Evolutionary conservation across 306 rosid species (phyloP).

Genomic region (Fragaria iinumae): DNA sequence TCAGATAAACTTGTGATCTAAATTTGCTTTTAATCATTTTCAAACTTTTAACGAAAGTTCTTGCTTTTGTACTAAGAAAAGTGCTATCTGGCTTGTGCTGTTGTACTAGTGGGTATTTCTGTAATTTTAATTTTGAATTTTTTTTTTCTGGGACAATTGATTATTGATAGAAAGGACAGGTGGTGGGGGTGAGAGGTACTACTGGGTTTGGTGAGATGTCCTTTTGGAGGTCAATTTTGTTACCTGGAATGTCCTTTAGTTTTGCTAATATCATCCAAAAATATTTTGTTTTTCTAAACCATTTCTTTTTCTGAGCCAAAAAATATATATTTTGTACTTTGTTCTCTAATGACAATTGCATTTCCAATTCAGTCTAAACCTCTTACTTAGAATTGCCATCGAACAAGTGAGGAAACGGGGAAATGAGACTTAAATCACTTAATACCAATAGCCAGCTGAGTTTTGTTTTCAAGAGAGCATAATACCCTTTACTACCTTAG

Average conservation of each 20-base stretch:
- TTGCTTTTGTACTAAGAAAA: constrained; percentile 60
- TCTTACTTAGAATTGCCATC: not conserved
- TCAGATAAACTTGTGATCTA: not conserved
- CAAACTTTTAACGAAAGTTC: constrained; percentile 36
- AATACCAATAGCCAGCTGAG: not conserved
- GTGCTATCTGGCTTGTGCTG: constrained; percentile 27
- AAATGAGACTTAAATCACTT: not conserved
- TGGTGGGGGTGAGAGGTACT: constrained; percentile 8
- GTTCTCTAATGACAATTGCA: not conserved
- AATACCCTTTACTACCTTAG: constrained; percentile 30
- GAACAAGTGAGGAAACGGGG: not conserved
- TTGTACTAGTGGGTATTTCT: constrained; percentile 35
- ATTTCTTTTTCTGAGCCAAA: not conserved
- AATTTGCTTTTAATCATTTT: constrained; percentile 41
- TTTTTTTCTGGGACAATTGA: not conserved
- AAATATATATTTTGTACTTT: not conserved
- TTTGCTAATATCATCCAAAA: not conserved
- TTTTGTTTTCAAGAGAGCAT: constrained; percentile 21
- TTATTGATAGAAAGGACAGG: not conserved
- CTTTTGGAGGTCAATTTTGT: constrained; percentile 37
- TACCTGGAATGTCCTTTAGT: not conserved
- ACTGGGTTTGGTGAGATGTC: constrained; percentile 34
- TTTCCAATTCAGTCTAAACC: not conserved
- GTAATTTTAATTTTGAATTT: constrained; percentile 31
- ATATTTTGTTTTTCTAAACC: not conserved